Conservation (phyloP, 768 basidiomycete species). For the Leucosporidium creatinivorum region DNA sequence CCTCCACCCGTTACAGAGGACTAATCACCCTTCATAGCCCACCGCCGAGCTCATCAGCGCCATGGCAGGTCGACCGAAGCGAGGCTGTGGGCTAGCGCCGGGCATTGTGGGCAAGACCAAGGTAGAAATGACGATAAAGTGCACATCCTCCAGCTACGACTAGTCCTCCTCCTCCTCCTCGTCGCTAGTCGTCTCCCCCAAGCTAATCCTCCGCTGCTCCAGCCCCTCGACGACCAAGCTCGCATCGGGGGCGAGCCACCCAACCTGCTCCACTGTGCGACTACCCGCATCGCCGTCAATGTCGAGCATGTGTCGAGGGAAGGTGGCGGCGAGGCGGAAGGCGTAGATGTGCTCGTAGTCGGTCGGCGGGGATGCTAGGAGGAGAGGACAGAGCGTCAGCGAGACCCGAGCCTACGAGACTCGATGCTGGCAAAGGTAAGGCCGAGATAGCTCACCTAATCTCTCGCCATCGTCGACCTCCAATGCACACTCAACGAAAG, state of each 20-base stretch:
- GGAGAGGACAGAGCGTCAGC: conserved; percentile 43
- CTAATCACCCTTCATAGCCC: too few species aligned
- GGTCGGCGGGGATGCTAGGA: conserved; percentile 24
- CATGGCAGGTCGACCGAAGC: too few species aligned
- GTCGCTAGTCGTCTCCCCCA: conserved; percentile 19
- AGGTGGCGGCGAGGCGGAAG: conserved; percentile 62
- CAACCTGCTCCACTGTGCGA: conserved; percentile 34
- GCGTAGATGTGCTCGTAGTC: conserved; percentile 55
- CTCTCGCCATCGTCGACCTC: conserved; percentile 39
- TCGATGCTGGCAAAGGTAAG: too few species aligned
- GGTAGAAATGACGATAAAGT: not conserved
- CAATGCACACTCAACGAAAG: conserved; percentile 56
- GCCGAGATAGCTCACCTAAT: not conserved
- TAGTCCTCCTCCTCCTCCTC: conserved; percentile 40
- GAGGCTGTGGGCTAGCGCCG: too few species aligned
- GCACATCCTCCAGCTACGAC: conserved; percentile 34
- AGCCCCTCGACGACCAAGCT: conserved; percentile 43
- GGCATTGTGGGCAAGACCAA: too few species aligned
- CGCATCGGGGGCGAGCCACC: conserved; percentile 36
- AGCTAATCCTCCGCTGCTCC: conserved; percentile 48
- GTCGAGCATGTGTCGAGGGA: conserved; percentile 48
- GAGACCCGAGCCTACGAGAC: conserved; percentile 44
- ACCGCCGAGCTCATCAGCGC: too few species aligned
- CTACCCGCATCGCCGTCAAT: conserved; percentile 46
- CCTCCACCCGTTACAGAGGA: too few species aligned